Conservation (phyloP, 345 rosid species). For the Populus deltoides region DNA sequence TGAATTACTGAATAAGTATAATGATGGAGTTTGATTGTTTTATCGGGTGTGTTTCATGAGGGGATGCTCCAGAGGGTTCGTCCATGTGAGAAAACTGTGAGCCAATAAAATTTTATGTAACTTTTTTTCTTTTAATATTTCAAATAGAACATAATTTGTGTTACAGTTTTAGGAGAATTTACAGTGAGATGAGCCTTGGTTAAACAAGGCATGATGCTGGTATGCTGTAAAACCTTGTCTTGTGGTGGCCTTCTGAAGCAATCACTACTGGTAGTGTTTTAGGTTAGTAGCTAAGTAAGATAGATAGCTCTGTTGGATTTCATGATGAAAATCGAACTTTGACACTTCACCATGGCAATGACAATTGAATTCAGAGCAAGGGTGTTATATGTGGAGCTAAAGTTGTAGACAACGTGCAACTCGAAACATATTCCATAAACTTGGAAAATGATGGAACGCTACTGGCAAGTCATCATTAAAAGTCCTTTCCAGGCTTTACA, state of each 20-base stretch:
- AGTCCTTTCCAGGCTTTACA: too few relatives aligned
- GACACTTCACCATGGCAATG: not conserved
- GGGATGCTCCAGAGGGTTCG: conserved; percentile 9
- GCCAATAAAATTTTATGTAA: conserved; percentile 11
- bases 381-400: not conserved
- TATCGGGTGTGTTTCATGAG: not conserved
- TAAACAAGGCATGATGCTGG: not conserved
- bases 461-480: too few relatives aligned
- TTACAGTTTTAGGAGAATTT: too few relatives aligned
- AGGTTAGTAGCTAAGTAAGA: not conserved
- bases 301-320: not conserved
- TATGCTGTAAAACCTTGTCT: not conserved
- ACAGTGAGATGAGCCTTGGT: too few relatives aligned
- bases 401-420: not conserved
- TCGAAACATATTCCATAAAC: not conserved
- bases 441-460: too few relatives aligned
- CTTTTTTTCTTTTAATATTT: not conserved
- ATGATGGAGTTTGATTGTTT: conserved; percentile 6
- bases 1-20: not conserved
- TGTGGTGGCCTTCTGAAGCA: not conserved
- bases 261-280: too few relatives aligned
- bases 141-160: too few relatives aligned
- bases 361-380: not conserved
- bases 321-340: not conserved
- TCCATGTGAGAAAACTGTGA: not conserved